Evolutionary conservation across 768 basidiomycete species (phyloP).

Genomic region (Boletus rex-veris): DNA sequence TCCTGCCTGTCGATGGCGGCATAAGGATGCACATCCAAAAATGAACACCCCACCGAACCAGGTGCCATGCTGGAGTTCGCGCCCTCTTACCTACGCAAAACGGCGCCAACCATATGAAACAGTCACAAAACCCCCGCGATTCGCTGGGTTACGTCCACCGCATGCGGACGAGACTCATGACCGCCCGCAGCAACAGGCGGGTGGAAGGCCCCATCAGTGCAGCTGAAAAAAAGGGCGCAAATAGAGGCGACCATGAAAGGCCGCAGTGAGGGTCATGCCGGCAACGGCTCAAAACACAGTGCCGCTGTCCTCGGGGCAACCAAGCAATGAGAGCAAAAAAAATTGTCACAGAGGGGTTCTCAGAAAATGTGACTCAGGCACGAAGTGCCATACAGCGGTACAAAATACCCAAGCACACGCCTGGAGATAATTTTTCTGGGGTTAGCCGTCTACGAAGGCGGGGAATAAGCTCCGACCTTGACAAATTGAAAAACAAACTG

Average conservation of each 20-base stretch:
- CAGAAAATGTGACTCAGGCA: conserved; percentile 4
- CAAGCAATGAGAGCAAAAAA: conserved; percentile 1
- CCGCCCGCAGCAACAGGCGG: conserved; percentile 5
- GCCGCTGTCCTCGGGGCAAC: neutral
- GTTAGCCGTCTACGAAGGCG: conserved; percentile 12
- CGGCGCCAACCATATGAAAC: conserved; percentile 7
- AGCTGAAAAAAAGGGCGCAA: conserved; percentile 12
- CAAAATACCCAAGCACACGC: conserved; percentile 18
- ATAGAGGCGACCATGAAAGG: conserved; percentile 6
- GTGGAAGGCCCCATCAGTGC: conserved; percentile 1
- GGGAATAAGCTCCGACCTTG: conserved; percentile 21
- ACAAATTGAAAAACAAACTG: conserved; percentile 17
- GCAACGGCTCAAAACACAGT: conserved; percentile 1
- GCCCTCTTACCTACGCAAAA: conserved; percentile 11
- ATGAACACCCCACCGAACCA: conserved; percentile 10
- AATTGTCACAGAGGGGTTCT: neutral
- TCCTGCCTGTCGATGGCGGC: conserved; percentile 15
- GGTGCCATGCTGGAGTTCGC: neutral
- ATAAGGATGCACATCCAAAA: conserved; percentile 5
- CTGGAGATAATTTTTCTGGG: conserved; percentile 8
- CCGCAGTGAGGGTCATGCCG: conserved; percentile 4
- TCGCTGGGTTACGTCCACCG: conserved; percentile 2
- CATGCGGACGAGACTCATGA: conserved; percentile 8
- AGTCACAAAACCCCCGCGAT: conserved; percentile 13
- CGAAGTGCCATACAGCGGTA: conserved; percentile 4